Conservation (phyloP, 306 rosid species). For the Albizia julibrissin region DNA sequence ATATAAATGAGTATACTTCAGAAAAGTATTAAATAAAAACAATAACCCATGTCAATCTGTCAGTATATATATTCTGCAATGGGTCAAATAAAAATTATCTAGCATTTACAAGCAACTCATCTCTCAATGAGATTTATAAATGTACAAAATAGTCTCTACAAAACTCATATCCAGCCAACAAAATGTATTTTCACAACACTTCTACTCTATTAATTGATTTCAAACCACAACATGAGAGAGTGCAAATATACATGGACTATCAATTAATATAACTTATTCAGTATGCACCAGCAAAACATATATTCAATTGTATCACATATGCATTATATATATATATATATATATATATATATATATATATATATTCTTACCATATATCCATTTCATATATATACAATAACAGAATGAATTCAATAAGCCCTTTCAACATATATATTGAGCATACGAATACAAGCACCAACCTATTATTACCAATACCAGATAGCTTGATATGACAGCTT, state of each 20-base stretch:
- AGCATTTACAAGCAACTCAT: constrained; percentile 89
- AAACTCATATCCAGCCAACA: not conserved
- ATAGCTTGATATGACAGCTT: no score
- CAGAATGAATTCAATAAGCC: not conserved
- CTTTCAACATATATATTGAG: no score
- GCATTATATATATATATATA: not conserved
- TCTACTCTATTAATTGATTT: not conserved
- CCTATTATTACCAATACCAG: no score
- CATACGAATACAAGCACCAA: no score
- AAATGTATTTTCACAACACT: not conserved
- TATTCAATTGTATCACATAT: not conserved
- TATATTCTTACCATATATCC: no score
- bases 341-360: no score
- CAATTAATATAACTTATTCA: no score
- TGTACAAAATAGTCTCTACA: not conserved
- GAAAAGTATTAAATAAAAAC: not conserved
- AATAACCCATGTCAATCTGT: constrained; percentile 76
- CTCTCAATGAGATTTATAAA: constrained; percentile 43
- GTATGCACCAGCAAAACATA: no score
- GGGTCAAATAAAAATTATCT: constrained; percentile 92
- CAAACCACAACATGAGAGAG: not conserved
- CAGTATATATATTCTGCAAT: constrained; percentile 86
- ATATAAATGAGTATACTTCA: not conserved
- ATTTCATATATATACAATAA: no score
- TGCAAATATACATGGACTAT: no score